Base-by-base conservation (phyloP, 768 basidiomycete genomes). In the Glaciozyma martinii region DNA sequence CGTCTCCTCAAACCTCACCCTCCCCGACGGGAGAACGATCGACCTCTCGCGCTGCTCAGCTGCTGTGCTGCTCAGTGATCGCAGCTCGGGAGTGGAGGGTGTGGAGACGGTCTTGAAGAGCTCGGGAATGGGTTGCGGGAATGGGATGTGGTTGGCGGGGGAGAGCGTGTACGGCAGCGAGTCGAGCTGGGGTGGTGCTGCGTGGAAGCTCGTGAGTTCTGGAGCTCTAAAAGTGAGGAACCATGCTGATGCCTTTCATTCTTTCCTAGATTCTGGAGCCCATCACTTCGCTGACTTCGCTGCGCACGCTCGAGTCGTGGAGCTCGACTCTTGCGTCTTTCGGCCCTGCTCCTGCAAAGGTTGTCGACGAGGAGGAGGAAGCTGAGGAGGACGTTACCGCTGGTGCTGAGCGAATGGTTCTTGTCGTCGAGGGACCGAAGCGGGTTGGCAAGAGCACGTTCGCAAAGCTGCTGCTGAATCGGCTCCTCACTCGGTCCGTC, bases 371-470 rank as follows among this genome's bases (percentile, higher is more conserved):
- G 46, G 58, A 46, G 15, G 30, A 21, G 1, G 58, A 59, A 12
- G 58, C 47, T 3, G 46, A 49, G 29, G 29, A 33, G 44, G 58
- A 56, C n/a, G 21, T 55, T 12, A 57, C 62, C 8, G 60, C 27
- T 1, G 66, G 71, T 18, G 66, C 61, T 7, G 62, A 64, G 4
- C 74, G 77, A 0, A 74, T 78, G 0, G 77, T 86, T 0, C 85
- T 80, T 66, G 73, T 95, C 3, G 81, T 98, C 27, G 89, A 86
- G 73, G 94, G 94, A 1, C 82, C 88, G 1, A 93, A 89, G 76
- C 85, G 88, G 57, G 81, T 84, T 12, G 93, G 94, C 0, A 99
- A 99, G 76, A 94, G 90, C 66, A 90, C 89, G 0, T 87, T 97
- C 72, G 84, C 88, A 1, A 79, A 88, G 60, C 83, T 83, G 2